phyloP scores from a whole-genome alignment of 495 filamentous ascomycete species.

The Talaromyces wortmannii region DNA sequence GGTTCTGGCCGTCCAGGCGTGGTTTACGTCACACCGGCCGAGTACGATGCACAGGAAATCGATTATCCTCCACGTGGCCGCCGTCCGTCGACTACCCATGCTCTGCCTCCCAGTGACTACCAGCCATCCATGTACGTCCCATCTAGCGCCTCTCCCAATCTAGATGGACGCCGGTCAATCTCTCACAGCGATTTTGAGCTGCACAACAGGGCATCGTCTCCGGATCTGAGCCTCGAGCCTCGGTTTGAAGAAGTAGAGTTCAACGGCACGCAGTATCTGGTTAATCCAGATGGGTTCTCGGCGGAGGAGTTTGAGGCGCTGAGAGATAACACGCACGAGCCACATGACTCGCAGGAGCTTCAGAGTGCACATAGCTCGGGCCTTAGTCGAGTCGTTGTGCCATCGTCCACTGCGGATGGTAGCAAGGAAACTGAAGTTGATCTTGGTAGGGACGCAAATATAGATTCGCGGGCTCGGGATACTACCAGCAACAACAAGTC shows the following conservation, averaged over 20 bases:
- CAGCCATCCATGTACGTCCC: slow-evolving; percentile 2
- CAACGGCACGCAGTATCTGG: slow-evolving; percentile 5
- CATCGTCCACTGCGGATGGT: neutral
- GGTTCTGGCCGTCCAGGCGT: neutral
- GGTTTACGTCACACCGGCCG: slow-evolving; percentile 5
- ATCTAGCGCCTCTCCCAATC: slow-evolving; percentile 1
- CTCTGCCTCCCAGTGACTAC: slow-evolving; percentile 2
- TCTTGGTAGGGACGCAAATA: slow-evolving; percentile 11
- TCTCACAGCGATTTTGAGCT: slow-evolving; percentile 7
- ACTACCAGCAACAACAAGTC: slow-evolving; percentile 3
- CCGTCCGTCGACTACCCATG: neutral
- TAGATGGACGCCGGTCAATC: neutral
- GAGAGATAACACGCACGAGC: neutral
- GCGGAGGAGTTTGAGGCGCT: neutral
- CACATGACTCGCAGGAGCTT: slow-evolving; percentile 3
- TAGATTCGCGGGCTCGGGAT: slow-evolving; percentile 3
- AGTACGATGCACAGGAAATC: slow-evolving; percentile 1
- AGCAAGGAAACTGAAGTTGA: slow-evolving; percentile 11
- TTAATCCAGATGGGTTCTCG: slow-evolving; percentile 2
- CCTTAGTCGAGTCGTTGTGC: slow-evolving; percentile 1
- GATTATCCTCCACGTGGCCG: slow-evolving; percentile 7
- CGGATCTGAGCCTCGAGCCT: neutral
- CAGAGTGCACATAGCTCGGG: neutral
- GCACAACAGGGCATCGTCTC: neutral
- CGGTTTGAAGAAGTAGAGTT: slow-evolving; percentile 2